Conservation (phyloP, 768 basidiomycete genomes). For the Hygrocybe punicea region DNA sequence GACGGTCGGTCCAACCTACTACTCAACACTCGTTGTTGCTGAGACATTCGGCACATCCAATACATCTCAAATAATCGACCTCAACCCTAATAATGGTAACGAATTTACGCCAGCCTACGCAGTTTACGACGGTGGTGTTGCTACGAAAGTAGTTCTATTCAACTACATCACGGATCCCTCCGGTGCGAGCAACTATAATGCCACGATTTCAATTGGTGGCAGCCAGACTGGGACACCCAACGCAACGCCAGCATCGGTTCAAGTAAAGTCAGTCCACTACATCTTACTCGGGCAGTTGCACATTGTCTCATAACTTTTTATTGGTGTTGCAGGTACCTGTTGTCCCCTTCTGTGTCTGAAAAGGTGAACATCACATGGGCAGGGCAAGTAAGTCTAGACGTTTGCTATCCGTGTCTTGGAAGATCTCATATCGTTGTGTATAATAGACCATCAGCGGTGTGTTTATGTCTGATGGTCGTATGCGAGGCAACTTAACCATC, state of each 20-base stretch:
- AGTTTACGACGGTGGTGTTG: slow-evolving; percentile 66
- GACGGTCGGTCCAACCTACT: slow-evolving; percentile 73
- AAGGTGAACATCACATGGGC: slow-evolving; percentile 70
- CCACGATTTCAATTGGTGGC: slow-evolving; percentile 48
- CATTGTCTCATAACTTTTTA: too few relatives aligned
- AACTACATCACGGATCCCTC: slow-evolving; percentile 66
- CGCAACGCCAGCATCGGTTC: slow-evolving; percentile 43
- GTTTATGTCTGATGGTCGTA: slow-evolving; percentile 65
- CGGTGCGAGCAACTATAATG: slow-evolving; percentile 53
- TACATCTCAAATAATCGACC: slow-evolving; percentile 63
- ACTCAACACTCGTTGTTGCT: slow-evolving; percentile 64
- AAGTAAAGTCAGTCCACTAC: slow-evolving; percentile 46
- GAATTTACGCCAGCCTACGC: slow-evolving; percentile 64
- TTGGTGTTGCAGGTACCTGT: slow-evolving; percentile 46
- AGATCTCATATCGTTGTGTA: not conserved
- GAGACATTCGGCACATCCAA: slow-evolving; percentile 67
- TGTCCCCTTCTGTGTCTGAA: slow-evolving; percentile 52
- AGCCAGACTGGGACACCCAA: slow-evolving; percentile 25
- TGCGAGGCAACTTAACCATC: slow-evolving; percentile 48
- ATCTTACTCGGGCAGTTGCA: not conserved
- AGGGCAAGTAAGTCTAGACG: slow-evolving; percentile 41
- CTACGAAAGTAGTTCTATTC: slow-evolving; percentile 62
- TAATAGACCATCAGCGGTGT: slow-evolving; percentile 53
- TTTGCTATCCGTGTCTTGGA: not conserved
- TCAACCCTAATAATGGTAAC: slow-evolving; percentile 47